Evolutionary conservation across 805 yeast genomes (phyloP).

Genomic region (Kazachstania africana): DNA sequence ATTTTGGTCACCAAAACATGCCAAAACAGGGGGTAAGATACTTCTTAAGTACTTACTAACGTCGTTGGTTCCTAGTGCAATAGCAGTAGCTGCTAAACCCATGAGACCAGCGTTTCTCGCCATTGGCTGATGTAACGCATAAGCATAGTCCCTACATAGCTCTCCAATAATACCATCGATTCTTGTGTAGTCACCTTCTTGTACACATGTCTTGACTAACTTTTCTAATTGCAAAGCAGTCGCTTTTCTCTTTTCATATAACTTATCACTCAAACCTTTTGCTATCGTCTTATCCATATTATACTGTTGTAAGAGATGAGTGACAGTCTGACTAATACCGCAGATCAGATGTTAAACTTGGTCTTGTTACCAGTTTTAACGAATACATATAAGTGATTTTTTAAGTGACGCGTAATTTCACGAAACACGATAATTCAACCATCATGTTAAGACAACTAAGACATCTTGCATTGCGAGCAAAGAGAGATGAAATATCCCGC

Average conservation of each 20-base stretch:
- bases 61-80: conserved; percentile 77
- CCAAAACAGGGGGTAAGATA: conserved; percentile 84
- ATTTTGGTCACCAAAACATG: conserved; percentile 94
- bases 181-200: conserved; percentile 19
- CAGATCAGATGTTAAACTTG: too few relatives aligned
- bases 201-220: conserved; percentile 50
- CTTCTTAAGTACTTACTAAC: conserved; percentile 75
- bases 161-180: conserved; percentile 54
- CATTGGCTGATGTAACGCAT: conserved; percentile 74
- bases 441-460: too few relatives aligned
- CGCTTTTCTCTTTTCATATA: conserved; percentile 66
- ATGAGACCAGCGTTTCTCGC: conserved; percentile 93
- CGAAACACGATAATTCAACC: too few relatives aligned
- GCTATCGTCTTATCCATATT: conserved; percentile 46
- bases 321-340: neutral
- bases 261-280: conserved; percentile 59
- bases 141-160: conserved; percentile 63
- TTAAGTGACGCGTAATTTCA: neutral
- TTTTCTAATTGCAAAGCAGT: conserved; percentile 74
- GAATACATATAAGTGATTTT: too few relatives aligned
- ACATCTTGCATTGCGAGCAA: too few relatives aligned
- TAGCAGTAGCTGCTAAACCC: conserved; percentile 91
- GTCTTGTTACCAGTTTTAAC: too few relatives aligned
- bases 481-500: conserved; percentile 12
- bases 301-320: neutral